Conservation (phyloP, 2,329 filamentous ascomycete species). For the Hymenoscyphus occultus region DNA sequence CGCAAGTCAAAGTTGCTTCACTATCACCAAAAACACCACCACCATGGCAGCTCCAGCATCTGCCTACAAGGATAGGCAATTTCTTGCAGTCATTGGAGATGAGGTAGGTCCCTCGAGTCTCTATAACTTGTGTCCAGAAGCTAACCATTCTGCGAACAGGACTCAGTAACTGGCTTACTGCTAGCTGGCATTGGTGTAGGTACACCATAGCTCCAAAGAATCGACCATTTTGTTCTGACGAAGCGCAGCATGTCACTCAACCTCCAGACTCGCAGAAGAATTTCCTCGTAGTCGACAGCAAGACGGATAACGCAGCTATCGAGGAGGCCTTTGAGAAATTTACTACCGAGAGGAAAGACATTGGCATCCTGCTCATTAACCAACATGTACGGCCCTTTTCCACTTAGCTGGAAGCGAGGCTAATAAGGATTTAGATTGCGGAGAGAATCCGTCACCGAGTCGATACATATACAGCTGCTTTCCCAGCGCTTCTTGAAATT, state of each 20-base stretch:
- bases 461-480: conserved; percentile 89
- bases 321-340: conserved; percentile 88
- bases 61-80: conserved; percentile 80
- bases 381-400: conserved; percentile 69
- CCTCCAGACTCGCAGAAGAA: conserved; percentile 92
- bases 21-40: conserved; percentile 16
- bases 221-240: not conserved
- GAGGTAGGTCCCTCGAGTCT: conserved; percentile 57
- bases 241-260: conserved; percentile 76
- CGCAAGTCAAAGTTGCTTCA: not conserved
- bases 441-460: conserved; percentile 89
- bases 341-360: conserved; percentile 88
- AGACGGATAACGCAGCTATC: conserved; percentile 85
- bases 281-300: conserved; percentile 92
- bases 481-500: conserved; percentile 94
- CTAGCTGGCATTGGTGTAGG: conserved; percentile 92
- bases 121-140: not conserved
- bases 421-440: conserved; percentile 62
- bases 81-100: conserved; percentile 96
- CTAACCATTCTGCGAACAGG: conserved; percentile 51
- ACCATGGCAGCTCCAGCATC: conserved; percentile 59
- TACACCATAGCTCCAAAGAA: conserved; percentile 17
- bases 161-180: conserved; percentile 92
- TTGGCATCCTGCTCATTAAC: conserved; percentile 94
- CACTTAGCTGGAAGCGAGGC: not conserved